Evolutionary conservation across 805 yeast species (phyloP).

Genomic region (Torulaspora franciscae): DNA sequence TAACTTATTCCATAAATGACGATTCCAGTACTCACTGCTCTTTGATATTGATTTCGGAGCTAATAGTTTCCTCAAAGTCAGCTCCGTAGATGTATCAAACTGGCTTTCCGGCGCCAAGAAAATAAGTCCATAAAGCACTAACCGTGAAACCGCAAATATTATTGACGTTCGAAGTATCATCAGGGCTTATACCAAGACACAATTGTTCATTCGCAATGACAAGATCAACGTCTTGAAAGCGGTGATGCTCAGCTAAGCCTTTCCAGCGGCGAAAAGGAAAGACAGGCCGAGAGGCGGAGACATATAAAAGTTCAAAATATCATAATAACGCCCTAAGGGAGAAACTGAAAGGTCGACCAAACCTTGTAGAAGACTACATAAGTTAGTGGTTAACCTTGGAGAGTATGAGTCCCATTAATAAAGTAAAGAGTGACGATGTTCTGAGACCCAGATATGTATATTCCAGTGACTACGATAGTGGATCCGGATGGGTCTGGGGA

Average conservation of each 20-base stretch:
- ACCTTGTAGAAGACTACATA: too few relatives aligned
- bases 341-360: not conserved
- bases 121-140: constrained; percentile 26
- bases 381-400: not conserved
- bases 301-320: not conserved
- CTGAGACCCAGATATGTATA: not conserved
- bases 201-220: not conserved
- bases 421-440: not conserved
- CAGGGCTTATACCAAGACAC: not conserved
- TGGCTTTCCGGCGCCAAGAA: constrained; percentile 22
- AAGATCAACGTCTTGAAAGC: not conserved
- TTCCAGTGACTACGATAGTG: not conserved
- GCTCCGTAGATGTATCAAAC: constrained; percentile 33
- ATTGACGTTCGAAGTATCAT: constrained; percentile 1
- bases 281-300: constrained; percentile 1
- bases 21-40: constrained; percentile 19
- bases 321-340: not conserved
- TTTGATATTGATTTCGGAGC: not conserved
- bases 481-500: constrained; percentile 25
- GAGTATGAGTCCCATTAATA: constrained; percentile 9
- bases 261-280: constrained; percentile 1
- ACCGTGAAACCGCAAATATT: constrained; percentile 12
- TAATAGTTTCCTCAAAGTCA: constrained; percentile 18
- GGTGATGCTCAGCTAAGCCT: constrained; percentile 5
- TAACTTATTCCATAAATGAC: constrained; percentile 45